Percentiles rank a stretch among this genome's conserved stretches.
phyloP scores from a whole-genome alignment of 805 yeast genomes.

The Metschnikowia proteae region DNA sequence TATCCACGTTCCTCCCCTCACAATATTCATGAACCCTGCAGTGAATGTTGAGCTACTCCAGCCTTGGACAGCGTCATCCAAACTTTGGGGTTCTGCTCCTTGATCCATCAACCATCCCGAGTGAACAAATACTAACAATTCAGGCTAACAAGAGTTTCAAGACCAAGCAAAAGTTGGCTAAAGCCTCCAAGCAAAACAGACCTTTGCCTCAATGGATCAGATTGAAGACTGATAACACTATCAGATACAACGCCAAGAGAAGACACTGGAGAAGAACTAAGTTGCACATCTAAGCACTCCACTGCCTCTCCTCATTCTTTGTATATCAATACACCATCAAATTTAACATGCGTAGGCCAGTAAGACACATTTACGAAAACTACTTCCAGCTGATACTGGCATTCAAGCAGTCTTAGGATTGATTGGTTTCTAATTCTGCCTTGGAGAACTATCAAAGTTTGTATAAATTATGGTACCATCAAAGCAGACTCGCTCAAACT shows the following conservation, averaged over 20 bases:
- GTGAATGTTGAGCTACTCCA: no score
- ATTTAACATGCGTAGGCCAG: not conserved
- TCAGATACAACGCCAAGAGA: constrained; percentile 99
- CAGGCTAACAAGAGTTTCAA: constrained; percentile 93
- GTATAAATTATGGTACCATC: constrained; percentile 1
- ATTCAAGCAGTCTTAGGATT: no score
- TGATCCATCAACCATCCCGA: no score
- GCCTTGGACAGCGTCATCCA: no score
- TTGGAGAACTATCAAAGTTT: not conserved
- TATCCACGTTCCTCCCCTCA: no score
- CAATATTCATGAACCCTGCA: no score
- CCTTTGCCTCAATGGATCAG: constrained; percentile 99
- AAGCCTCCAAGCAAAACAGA: constrained; percentile 98
- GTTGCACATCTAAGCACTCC: constrained; percentile 75
- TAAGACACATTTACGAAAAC: not conserved
- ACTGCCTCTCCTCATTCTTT: constrained; percentile 7
- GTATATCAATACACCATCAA: constrained; percentile 19
- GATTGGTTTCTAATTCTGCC: not conserved
- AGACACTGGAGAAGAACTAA: constrained; percentile 99
- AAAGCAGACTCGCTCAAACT: constrained; percentile 23
- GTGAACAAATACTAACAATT: constrained; percentile 26
- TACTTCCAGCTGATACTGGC: no score
- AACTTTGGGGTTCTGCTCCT: no score
- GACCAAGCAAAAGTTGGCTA: constrained; percentile 97
- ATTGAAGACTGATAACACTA: constrained; percentile 94